Conservation (phyloP, 371 early-diverging fungal species). For the Mucor indicus region DNA sequence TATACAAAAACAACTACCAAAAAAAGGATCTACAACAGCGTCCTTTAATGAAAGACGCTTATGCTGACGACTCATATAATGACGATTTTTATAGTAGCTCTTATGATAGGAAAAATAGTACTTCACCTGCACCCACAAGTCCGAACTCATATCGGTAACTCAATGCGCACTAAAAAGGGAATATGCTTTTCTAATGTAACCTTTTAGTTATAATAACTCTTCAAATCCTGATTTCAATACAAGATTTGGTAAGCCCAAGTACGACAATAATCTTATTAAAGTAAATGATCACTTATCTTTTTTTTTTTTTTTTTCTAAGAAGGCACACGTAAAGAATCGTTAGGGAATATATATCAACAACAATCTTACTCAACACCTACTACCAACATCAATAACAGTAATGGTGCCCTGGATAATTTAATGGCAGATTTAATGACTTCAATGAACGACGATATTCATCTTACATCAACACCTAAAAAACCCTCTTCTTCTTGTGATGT, state of each 20-base stretch:
- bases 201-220: slow-evolving; percentile 6
- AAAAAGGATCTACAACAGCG: background rate
- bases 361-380: slow-evolving; percentile 6
- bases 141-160: slow-evolving; percentile 30
- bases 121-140: slow-evolving; percentile 38
- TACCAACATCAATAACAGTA: slow-evolving; percentile 1
- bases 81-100: slow-evolving; percentile 20
- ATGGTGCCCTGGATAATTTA: slow-evolving; percentile 47
- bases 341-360: slow-evolving; percentile 17
- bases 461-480: background rate
- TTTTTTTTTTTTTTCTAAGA: too few relatives aligned
- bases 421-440: slow-evolving; percentile 61
- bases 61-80: slow-evolving; percentile 5
- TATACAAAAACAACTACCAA: too few relatives aligned
- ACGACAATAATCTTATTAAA: too few relatives aligned
- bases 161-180: slow-evolving; percentile 3
- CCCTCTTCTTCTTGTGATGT: slow-evolving; percentile 8
- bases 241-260: slow-evolving; percentile 6
- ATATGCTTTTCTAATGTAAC: background rate
- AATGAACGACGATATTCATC: slow-evolving; percentile 36
- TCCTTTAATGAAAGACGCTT: slow-evolving; percentile 10
- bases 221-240: slow-evolving; percentile 8
- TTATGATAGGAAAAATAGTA: slow-evolving; percentile 29
- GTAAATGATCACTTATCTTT: background rate
- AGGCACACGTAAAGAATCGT: slow-evolving; percentile 19